Conservation (phyloP, 2,329 filamentous ascomycete species). For the Lecanicillium sp. region DNA sequence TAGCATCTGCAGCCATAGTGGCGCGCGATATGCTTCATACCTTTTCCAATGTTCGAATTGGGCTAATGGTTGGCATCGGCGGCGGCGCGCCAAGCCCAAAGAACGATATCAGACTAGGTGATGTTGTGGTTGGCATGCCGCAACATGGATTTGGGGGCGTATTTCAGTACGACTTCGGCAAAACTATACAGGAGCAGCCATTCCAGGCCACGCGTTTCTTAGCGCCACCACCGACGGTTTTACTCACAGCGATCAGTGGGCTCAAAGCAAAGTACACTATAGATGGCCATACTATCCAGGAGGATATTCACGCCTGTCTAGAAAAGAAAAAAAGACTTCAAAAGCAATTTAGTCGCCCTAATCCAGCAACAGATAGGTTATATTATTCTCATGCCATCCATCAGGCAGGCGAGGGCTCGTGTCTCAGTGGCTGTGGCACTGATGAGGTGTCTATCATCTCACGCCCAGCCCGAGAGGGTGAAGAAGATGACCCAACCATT, state of each 20-base stretch:
- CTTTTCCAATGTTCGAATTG: slow-evolving; percentile 1
- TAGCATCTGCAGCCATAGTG: neutral
- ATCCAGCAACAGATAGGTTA: neutral
- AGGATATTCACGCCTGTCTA: neutral
- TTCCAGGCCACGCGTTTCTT: slow-evolving; percentile 2
- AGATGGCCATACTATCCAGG: neutral
- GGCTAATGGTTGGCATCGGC: slow-evolving; percentile 11
- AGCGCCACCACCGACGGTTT: slow-evolving; percentile 2
- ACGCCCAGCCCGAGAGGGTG: slow-evolving; percentile 22
- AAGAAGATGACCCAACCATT: slow-evolving; percentile 11
- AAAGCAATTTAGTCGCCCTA: neutral
- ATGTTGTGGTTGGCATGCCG: slow-evolving; percentile 8
- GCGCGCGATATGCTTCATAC: neutral
- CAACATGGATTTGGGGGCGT: neutral
- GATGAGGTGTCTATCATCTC: slow-evolving; percentile 18
- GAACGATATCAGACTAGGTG: slow-evolving; percentile 10
- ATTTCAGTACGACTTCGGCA: slow-evolving; percentile 10
- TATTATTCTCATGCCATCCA: neutral
- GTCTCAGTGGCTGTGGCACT: neutral
- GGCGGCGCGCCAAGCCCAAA: slow-evolving; percentile 6
- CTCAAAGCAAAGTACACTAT: neutral
- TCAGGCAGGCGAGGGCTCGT: neutral
- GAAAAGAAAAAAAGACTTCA: neutral
- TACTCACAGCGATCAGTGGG: slow-evolving; percentile 8
- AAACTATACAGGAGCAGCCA: slow-evolving; percentile 1